A percentile compares a stretch with the other conserved stretches of the same genome.
Conservation (phyloP, 2,329 filamentous ascomycete species). For the Colletotrichum incanum region DNA sequence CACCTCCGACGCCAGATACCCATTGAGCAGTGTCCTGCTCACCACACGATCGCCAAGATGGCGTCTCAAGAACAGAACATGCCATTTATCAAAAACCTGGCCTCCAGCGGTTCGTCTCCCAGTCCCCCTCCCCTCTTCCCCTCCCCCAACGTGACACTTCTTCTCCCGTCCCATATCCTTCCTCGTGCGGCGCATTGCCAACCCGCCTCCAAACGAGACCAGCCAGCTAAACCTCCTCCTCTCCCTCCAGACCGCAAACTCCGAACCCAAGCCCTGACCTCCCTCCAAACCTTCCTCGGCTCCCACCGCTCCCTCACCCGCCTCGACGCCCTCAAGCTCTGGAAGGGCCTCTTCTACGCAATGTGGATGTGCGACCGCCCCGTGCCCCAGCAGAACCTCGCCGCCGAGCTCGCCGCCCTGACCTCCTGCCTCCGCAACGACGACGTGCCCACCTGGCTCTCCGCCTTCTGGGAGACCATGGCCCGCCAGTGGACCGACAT, state of each 20-base stretch:
- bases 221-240: background rate
- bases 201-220: no score
- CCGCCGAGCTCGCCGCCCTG: conserved; percentile 82
- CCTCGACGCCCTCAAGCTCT: conserved; percentile 87
- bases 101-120: conserved; percentile 79
- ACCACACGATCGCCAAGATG: conserved; percentile 48
- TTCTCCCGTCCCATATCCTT: conserved; percentile 1
- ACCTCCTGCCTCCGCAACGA: conserved; percentile 45
- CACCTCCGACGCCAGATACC: background rate
- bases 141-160: background rate
- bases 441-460: conserved; percentile 42
- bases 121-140: conserved; percentile 31
- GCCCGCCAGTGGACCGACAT: conserved; percentile 78
- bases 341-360: conserved; percentile 95
- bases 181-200: background rate
- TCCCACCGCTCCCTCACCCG: conserved; percentile 72
- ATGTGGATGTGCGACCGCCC: conserved; percentile 96
- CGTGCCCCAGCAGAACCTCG: conserved; percentile 87
- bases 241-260: conserved; percentile 78
- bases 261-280: conserved; percentile 83
- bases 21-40: conserved; percentile 19
- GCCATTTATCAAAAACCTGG: conserved; percentile 88
- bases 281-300: conserved; percentile 84
- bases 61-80: conserved; percentile 64
- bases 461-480: conserved; percentile 71